A percentile compares a stretch with the other conserved stretches of the same genome.
Conservation (phyloP, 345 rosid species). For the Eucalyptus pauciflora region DNA sequence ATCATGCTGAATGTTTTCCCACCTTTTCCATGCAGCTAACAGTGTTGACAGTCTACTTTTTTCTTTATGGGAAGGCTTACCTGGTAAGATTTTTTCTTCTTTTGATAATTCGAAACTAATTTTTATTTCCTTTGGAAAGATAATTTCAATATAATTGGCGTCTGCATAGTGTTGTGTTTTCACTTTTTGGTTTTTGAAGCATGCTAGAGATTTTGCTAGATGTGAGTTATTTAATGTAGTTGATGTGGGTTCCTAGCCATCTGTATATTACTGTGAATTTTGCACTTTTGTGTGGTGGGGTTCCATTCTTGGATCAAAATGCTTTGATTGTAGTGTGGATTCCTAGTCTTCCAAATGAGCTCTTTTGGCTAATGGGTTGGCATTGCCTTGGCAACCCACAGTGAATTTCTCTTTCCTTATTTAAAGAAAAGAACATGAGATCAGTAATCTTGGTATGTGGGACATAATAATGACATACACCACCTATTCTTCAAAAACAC, state of each 20-base stretch:
- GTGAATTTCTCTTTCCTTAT: neutral
- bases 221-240: neutral
- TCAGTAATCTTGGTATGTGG: neutral
- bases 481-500: neutral
- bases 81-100: constrained; percentile 42
- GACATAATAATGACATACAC: neutral
- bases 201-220: neutral
- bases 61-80: constrained; percentile 88
- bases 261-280: neutral
- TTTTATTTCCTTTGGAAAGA: neutral
- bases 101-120: neutral
- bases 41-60: constrained; percentile 74
- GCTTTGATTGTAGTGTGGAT: neutral
- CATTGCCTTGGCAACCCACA: neutral
- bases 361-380: neutral
- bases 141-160: neutral
- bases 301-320: neutral
- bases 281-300: neutral
- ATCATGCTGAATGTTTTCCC: neutral
- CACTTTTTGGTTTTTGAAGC: neutral
- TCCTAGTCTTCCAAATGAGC: neutral
- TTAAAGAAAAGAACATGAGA: neutral
- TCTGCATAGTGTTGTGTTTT: neutral
- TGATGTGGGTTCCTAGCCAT: neutral
- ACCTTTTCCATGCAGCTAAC: constrained; percentile 54